Evolutionary conservation across 192 early-diverging fungal genomes (phyloP).

Genomic region (Cladochytrium replicatum): DNA sequence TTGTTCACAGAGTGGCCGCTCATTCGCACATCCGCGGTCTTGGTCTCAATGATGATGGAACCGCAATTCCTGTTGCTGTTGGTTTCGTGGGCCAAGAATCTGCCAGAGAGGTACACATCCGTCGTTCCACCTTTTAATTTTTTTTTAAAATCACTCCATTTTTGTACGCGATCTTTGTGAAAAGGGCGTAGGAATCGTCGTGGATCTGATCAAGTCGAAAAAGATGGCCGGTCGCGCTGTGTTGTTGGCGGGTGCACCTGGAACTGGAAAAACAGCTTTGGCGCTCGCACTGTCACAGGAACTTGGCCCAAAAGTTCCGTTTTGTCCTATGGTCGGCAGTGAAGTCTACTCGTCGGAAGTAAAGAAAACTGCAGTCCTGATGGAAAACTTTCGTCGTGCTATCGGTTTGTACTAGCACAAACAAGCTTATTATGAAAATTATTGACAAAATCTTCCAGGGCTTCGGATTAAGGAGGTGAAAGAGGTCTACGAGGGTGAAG

Average conservation of each 20-base stretch:
- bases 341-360: slow-evolving; percentile 97
- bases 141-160: slow-evolving; percentile 2
- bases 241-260: slow-evolving; percentile 89
- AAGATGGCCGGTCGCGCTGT: slow-evolving; percentile 97
- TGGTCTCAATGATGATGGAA: slow-evolving; percentile 78
- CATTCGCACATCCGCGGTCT: slow-evolving; percentile 98
- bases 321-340: slow-evolving; percentile 97
- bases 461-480: slow-evolving; percentile 97
- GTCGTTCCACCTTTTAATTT: background rate
- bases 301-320: slow-evolving; percentile 95
- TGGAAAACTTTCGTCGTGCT: slow-evolving; percentile 97
- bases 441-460: slow-evolving; percentile 30
- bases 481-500: slow-evolving; percentile 99
- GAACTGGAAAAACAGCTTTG: slow-evolving; percentile 96
- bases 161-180: slow-evolving; percentile 3
- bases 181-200: slow-evolving; percentile 85
- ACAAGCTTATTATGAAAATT: background rate
- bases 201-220: slow-evolving; percentile 88
- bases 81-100: slow-evolving; percentile 97
- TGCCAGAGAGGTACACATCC: slow-evolving; percentile 69
- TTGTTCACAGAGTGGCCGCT: slow-evolving; percentile 51
- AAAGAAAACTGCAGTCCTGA: slow-evolving; percentile 99
- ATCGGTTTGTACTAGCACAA: slow-evolving; percentile 48
- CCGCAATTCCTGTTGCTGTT: slow-evolving; percentile 71
- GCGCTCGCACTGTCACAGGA: slow-evolving; percentile 95